Base-by-base conservation (phyloP, 2,329 filamentous ascomycete genomes). In the Xylaria sp. region DNA sequence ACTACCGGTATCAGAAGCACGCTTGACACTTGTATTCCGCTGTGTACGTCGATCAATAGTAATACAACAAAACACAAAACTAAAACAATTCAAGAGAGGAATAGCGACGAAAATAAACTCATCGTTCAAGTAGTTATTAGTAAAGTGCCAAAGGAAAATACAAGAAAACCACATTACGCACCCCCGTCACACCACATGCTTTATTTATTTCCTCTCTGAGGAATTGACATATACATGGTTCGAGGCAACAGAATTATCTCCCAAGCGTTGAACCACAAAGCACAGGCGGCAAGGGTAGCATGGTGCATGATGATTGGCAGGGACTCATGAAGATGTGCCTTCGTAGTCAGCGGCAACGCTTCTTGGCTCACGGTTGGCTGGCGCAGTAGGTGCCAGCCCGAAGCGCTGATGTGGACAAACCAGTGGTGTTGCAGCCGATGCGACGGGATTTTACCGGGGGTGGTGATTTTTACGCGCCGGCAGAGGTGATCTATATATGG, bases 281-380 rank as follows among this genome's bases (percentile, higher is more conserved):
- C 25, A 54, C 37, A 18, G 12, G 53, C 21, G 59, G 44, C 25
- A 51, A 23, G 37, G n/a, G n/a, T 27, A 8, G 27, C 2, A 40
- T 53, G 6, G 23, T 18, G 21, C 51, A 3, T 18, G 42, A 40
- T 73, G 65, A 73, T 73, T 74, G 73, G 72, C 23, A n/a, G 25
- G 18, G 21, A 23, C 35, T 27, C 12, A 40, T 2, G n/a, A 9
- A 48, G 57, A 57, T 54, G 53, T n/a, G n/a, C n/a, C n/a, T n/a
- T n/a, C n/a, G n/a, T n/a, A n/a, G 44, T 35, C 13, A 40, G 61
- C 61, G 66, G 60, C 60, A 68, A 68, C 16, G 21, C 23, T 50
- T 42, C 65, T 68, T 68, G 60, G 65, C 60, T 40, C 18, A 48
- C 71, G 70, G 72, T 74, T 76, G 70, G 70, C 35, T 59, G 21